These are phyloP conservation scores for Wickerhamomyces bovis DNA, from an alignment of 805 yeast genomes.

Conservation along the genomic window DNA sequence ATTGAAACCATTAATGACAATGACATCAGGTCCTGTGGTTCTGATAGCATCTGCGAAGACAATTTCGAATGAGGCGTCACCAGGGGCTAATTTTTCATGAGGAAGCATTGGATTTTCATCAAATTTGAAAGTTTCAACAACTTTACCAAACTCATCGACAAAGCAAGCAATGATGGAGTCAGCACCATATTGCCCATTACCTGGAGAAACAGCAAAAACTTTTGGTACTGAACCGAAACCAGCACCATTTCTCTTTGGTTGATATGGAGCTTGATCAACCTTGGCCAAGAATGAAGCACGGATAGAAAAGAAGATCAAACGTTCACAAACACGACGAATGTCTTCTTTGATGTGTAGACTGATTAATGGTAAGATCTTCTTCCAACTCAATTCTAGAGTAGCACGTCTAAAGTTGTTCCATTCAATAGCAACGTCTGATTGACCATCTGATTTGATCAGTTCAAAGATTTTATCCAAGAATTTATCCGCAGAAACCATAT, in stretches of 20 bases:
- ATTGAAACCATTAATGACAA: conserved; percentile 84
- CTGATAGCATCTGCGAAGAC: conserved; percentile 55
- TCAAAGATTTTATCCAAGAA: conserved; percentile 41
- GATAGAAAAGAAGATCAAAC: conserved; percentile 59
- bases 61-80: conserved; percentile 55
- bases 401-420: conserved; percentile 78
- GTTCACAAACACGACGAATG: conserved; percentile 69
- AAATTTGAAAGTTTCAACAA: conserved; percentile 71
- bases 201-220: conserved; percentile 76
- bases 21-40: conserved; percentile 76
- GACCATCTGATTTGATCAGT: conserved; percentile 68
- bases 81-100: conserved; percentile 35
- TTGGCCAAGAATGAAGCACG: conserved; percentile 63
- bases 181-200: conserved; percentile 72
- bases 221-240: conserved; percentile 80
- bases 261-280: conserved; percentile 90
- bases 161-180: conserved; percentile 85
- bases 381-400: conserved; percentile 62
- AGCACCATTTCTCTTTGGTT: conserved; percentile 58
- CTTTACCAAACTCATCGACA: conserved; percentile 74
- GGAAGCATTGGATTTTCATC: conserved; percentile 59
- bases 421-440: conserved; percentile 63
- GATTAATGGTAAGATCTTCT: conserved; percentile 59
- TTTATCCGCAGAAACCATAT: conserved; percentile 32
- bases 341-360: conserved; percentile 78